phyloP scores from a whole-genome alignment of 2,329 filamentous ascomycete species.

The Aaosphaeria pasadenensis region DNA sequence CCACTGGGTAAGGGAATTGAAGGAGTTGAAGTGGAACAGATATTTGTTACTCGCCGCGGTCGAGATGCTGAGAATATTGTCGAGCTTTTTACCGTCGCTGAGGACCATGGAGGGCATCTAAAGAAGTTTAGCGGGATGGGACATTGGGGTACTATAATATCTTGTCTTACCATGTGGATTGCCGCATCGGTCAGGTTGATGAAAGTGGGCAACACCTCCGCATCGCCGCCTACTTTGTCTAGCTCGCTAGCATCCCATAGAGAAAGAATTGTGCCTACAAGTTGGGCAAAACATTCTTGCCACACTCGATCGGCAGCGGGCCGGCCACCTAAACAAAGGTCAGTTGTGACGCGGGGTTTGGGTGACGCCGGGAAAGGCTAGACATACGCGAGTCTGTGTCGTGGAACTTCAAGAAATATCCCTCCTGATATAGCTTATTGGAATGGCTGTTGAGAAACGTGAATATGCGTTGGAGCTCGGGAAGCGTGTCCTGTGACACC shows the following conservation, averaged over 20 bases:
- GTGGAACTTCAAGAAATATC: slow-evolving; percentile 94
- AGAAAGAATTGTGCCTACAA: slow-evolving; percentile 91
- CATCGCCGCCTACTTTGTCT: slow-evolving; percentile 80
- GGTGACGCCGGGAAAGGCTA: not conserved
- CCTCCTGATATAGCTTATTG: slow-evolving; percentile 96
- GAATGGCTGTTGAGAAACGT: slow-evolving; percentile 89
- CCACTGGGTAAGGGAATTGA: slow-evolving; percentile 92
- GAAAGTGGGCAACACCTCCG: slow-evolving; percentile 84
- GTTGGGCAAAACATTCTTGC: slow-evolving; percentile 95
- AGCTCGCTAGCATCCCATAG: slow-evolving; percentile 93
- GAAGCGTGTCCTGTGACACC: slow-evolving; percentile 77
- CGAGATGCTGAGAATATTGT: slow-evolving; percentile 93
- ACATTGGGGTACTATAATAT: not conserved
- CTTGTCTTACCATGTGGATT: slow-evolving; percentile 81
- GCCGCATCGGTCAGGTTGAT: slow-evolving; percentile 97
- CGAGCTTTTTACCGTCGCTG: slow-evolving; percentile 76
- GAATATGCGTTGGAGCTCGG: slow-evolving; percentile 93
- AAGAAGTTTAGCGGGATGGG: not conserved
- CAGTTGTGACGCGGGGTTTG: too few species aligned
- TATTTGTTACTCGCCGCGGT: slow-evolving; percentile 96
- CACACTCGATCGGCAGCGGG: slow-evolving; percentile 84
- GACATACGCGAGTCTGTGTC: slow-evolving; percentile 86
- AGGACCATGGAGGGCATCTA: slow-evolving; percentile 74
- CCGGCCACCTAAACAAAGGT: slow-evolving; percentile 64
- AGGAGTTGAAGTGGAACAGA: slow-evolving; percentile 91